Conservation (phyloP, 371 early-diverging fungal genomes). For the Rhizomucor pusillus region DNA sequence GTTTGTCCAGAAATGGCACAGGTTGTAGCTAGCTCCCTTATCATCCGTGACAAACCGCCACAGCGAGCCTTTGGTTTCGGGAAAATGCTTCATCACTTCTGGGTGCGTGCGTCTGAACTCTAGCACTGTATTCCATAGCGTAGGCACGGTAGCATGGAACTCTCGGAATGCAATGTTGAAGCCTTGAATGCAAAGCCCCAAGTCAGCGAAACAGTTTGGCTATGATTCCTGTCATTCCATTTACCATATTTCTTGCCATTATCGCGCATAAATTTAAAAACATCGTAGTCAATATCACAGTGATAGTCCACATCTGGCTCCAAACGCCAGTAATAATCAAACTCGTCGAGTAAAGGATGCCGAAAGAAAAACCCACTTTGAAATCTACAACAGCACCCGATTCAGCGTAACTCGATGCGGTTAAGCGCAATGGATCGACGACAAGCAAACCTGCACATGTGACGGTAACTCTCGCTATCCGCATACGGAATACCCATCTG, state of each 20-base stretch:
- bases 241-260: constrained; percentile 79
- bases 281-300: constrained; percentile 90
- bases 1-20: constrained; percentile 79
- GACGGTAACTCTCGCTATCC: constrained; percentile 80
- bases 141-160: constrained; percentile 68
- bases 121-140: constrained; percentile 65
- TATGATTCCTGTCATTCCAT: neutral
- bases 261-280: constrained; percentile 79
- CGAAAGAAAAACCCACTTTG: constrained; percentile 83
- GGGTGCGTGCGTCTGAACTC: constrained; percentile 48
- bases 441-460: constrained; percentile 80
- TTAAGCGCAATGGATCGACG: neutral
- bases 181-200: no score
- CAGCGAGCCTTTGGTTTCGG: constrained; percentile 34
- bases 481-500: constrained; percentile 75
- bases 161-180: constrained; percentile 75
- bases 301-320: constrained; percentile 90
- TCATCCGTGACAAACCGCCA: constrained; percentile 40
- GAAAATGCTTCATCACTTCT: constrained; percentile 29
- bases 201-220: no score
- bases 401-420: no score
- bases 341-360: constrained; percentile 75
- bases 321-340: constrained; percentile 95
- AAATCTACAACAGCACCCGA: constrained; percentile 27
- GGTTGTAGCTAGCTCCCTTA: constrained; percentile 46